Conservation (phyloP, 441 rosid species). For the Gossypium davidsonii region DNA sequence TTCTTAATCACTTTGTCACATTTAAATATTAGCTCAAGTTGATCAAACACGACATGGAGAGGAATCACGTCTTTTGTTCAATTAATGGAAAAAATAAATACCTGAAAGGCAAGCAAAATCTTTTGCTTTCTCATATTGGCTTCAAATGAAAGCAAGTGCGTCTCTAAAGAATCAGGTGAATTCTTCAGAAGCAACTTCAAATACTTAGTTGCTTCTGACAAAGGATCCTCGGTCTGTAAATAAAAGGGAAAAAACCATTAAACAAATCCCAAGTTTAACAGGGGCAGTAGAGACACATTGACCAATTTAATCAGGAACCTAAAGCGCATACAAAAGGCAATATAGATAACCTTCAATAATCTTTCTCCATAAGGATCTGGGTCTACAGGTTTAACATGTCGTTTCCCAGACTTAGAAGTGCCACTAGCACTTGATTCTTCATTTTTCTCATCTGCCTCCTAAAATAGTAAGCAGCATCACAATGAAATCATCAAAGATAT, state of each 20-base stretch:
- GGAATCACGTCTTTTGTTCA: neutral
- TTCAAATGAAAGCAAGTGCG: conserved; percentile 93
- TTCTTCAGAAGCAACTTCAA: conserved; percentile 86
- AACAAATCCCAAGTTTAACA: conserved; percentile 16
- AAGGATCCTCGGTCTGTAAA: conserved; percentile 78
- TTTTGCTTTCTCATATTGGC: conserved; percentile 89
- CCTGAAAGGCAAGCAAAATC: conserved; percentile 93
- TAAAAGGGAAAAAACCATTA: conserved; percentile 1
- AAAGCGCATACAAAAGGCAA: conserved; percentile 9
- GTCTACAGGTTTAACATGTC: conserved; percentile 84
- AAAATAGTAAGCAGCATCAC: conserved; percentile 18
- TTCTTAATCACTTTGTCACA: neutral
- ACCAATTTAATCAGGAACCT: neutral
- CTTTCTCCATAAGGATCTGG: conserved; percentile 95
- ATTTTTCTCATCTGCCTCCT: conserved; percentile 89
- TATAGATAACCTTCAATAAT: conserved; percentile 70
- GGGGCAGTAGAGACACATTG: neutral
- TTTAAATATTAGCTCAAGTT: neutral
- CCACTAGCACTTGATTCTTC: conserved; percentile 71
- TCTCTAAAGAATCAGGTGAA: conserved; percentile 79
- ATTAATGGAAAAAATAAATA: conserved; percentile 20
- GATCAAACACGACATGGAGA: neutral
- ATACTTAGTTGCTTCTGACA: conserved; percentile 88
- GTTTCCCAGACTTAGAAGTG: conserved; percentile 83
- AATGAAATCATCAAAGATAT: conserved; percentile 16